Evolutionary conservation across 2,329 filamentous ascomycete genomes (phyloP).

Genomic region (Epichloe hybrida): DNA sequence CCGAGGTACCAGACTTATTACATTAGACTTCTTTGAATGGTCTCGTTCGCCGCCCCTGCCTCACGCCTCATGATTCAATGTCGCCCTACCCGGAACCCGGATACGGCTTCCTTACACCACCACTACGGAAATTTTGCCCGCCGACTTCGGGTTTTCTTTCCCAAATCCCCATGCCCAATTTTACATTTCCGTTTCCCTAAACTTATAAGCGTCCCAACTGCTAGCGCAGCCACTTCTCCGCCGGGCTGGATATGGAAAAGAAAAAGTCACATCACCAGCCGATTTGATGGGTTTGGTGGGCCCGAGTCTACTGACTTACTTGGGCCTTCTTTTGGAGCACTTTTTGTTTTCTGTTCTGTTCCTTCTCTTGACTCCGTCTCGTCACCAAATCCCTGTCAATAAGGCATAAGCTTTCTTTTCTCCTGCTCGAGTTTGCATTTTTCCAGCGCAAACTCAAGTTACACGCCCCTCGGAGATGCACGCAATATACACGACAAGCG

Average conservation of each 20-base stretch:
- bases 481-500: not conserved
- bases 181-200: not conserved
- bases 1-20: no score
- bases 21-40: no score
- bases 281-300: not conserved
- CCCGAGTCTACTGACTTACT: slow-evolving; percentile 5
- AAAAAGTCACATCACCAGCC: slow-evolving; percentile 14
- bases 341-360: not conserved
- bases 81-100: no score
- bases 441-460: slow-evolving; percentile 3
- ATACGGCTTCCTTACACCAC: no score
- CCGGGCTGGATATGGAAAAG: not conserved
- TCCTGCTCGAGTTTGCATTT: slow-evolving; percentile 1
- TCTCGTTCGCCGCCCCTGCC: no score
- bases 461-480: slow-evolving; percentile 1
- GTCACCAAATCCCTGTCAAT: slow-evolving; percentile 1
- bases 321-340: slow-evolving; percentile 14
- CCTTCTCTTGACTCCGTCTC: not conserved
- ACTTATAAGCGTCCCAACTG: slow-evolving; percentile 7
- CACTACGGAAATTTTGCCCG: no score
- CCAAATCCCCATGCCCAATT: no score
- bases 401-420: slow-evolving; percentile 24
- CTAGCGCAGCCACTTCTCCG: slow-evolving; percentile 18
- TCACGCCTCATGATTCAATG: no score
- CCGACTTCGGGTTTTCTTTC: no score